Conservation (phyloP, 176 grass and related monocot species). For the Phyllostachys edulis region DNA sequence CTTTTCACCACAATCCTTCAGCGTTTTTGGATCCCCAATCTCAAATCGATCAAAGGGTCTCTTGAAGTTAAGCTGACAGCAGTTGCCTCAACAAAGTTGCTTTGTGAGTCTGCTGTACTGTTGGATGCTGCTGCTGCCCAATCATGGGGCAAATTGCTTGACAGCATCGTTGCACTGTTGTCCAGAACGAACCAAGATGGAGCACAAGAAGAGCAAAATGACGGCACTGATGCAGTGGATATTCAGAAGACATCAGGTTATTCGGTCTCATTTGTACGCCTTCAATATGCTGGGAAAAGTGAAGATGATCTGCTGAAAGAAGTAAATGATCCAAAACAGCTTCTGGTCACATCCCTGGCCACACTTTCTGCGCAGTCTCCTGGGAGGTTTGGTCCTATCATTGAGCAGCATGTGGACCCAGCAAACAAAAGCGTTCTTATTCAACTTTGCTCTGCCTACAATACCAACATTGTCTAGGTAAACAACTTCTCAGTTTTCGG, state of each 20-base stretch:
- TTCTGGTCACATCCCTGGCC: constrained; percentile 70
- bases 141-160: constrained; percentile 84
- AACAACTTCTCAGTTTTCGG: constrained; percentile 4
- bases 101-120: constrained; percentile 72
- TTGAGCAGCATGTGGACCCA: constrained; percentile 73
- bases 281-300: constrained; percentile 87
- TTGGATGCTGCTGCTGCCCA: constrained; percentile 65
- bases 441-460: constrained; percentile 80
- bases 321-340: constrained; percentile 84
- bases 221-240: constrained; percentile 52
- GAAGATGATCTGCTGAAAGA: constrained; percentile 92
- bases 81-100: constrained; percentile 88
- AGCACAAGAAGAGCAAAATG: constrained; percentile 63
- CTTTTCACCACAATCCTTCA: constrained; percentile 70
- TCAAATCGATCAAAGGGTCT: constrained; percentile 77
- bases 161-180: constrained; percentile 61
- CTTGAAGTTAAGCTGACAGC: constrained; percentile 75
- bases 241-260: constrained; percentile 65
- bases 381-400: constrained; percentile 70
- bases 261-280: constrained; percentile 82
- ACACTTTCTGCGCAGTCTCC: constrained; percentile 69
- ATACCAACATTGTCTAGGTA: constrained; percentile 88
- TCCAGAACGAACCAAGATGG: constrained; percentile 66
- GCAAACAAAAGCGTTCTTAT: constrained; percentile 73
- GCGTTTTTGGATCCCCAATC: constrained; percentile 87